Base-by-base conservation (phyloP, 108 stramenopile species). In the Pseudonitzschia multiseries region DNA sequence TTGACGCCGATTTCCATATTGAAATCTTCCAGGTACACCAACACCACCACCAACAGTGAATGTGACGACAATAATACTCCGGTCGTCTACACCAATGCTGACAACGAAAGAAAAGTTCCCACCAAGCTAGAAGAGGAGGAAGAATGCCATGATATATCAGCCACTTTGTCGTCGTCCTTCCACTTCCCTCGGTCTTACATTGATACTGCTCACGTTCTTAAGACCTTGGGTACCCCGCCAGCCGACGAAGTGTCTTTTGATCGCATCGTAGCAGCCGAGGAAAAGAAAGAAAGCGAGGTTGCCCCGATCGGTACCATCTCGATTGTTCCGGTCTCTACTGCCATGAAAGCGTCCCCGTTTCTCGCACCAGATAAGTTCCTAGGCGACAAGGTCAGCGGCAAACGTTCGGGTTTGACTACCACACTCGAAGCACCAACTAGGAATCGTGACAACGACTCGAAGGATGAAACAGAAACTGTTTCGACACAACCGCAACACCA, bases 1-100 rank as follows among this genome's bases (percentile, higher is more conserved):
- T 27, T 73, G 44, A 72, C 68, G n/a, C 81, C 81, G 21, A 32
- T 32, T 31, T 69, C 81, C 22, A 77, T 82, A 46, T 41, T 82
- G 4, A 60, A 76, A 70, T 52, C 60, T 53, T 64, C 72, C 28
- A 71, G 71, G 67, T 71, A 80, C 57, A 36, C 69, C n/a, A 17
- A 15, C 52, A 53, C 17, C 42, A 70, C 15, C 64, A 64, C 43
- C 8, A 18, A 48, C 17, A 14, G 46, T 14, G 12, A 18, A 14
- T 18, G 46, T 48, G 46, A 48, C 46, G 14, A 2, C 17, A 3
- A 48, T 3, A 18, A 14, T 48, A 48, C 2, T 48, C 17, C 46
- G 46, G 13, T 14, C 46, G 13, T 5, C 46, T 14, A 48, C 18
- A 10, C 46, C 20, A 1, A 44, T 56, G 21, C 48, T 26, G 18